Evolutionary conservation across 306 rosid genomes (phyloP), one percentile per base, ranked within the genome.

Genomic region (Lathyrus oleraceus): DNA sequence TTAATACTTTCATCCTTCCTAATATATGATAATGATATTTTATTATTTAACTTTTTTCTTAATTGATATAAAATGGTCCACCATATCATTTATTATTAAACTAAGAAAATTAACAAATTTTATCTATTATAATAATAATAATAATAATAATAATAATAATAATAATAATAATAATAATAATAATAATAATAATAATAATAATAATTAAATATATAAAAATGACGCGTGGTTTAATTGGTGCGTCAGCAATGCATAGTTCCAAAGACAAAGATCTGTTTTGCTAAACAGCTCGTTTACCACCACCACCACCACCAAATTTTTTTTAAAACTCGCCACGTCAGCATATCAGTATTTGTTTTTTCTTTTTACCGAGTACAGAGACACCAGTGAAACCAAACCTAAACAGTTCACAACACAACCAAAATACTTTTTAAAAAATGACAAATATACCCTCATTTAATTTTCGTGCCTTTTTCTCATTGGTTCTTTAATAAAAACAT

Each of bases 241-340:
- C 30, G 61, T 70, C 81, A 72, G 77, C 25, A 66, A 36, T 78
- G 39, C 76, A 76, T 60, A 3, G 32, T 19, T 12, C 72, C 19
- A 61, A 72, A 16, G 69, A 78, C 81, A 40, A 17, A 76, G 19
- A 71, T 25, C 16, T 48, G 77, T 43, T 74, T 66, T 79, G 85
- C 80, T 59, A 56, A 76, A 77, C 86, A 78, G 79, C 82, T 78
- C 76, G 77, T 77, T 70, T n/a, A 7, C 51, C 30, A 10, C 0
- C 1, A 32, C 23, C 65, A 77, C 39, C 39, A 35, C 38, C 38
- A 35, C 9, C 39, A 7, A 35, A 0, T 5, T 6, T 35, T 35
- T 35, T 73, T 10, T 27, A 5, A 2, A 14, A 1, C 0, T 3
- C 30, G 74, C 83, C 91, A 74, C 83, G 79, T 78, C 66, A 68